phyloP scores from a whole-genome alignment of 1,284 basidiomycete genomes.

The Leccinum holopus region DNA sequence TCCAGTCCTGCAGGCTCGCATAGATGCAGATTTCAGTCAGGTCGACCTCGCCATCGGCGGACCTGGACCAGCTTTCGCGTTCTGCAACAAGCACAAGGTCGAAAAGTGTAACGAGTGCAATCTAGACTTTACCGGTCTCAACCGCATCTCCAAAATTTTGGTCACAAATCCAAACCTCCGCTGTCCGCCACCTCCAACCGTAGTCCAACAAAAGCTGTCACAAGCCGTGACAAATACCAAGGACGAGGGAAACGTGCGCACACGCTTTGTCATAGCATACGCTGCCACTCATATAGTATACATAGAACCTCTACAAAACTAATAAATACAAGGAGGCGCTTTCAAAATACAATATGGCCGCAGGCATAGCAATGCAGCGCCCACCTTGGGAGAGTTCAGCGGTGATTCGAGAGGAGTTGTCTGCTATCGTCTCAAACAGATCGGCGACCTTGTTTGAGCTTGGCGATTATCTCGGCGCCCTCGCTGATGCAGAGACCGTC shows the following conservation, averaged over 20 bases:
- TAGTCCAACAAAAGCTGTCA: slow-evolving; percentile 73
- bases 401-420: slow-evolving; percentile 86
- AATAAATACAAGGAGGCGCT: slow-evolving; percentile 77
- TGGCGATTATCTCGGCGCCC: slow-evolving; percentile 77
- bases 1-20: slow-evolving; percentile 68
- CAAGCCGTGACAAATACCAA: slow-evolving; percentile 75
- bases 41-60: slow-evolving; percentile 56
- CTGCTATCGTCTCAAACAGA: slow-evolving; percentile 87
- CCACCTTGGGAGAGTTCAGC: slow-evolving; percentile 88
- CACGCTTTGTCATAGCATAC: slow-evolving; percentile 3
- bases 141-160: slow-evolving; percentile 72
- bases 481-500: slow-evolving; percentile 91
- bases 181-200: slow-evolving; percentile 80
- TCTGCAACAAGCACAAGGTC: slow-evolving; percentile 62
- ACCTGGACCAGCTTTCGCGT: slow-evolving; percentile 49
- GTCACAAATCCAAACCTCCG: slow-evolving; percentile 67
- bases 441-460: slow-evolving; percentile 82
- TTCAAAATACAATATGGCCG: slow-evolving; percentile 81
- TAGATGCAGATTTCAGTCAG: slow-evolving; percentile 69
- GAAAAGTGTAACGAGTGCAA: slow-evolving; percentile 73
- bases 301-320: slow-evolving; percentile 73
- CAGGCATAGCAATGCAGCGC: slow-evolving; percentile 78
- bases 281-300: slow-evolving; percentile 10
- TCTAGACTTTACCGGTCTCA: slow-evolving; percentile 69
- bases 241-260: slow-evolving; percentile 84